Base-by-base conservation (phyloP, 169 alveolate genomes). In the Plasmodium inui region DNA sequence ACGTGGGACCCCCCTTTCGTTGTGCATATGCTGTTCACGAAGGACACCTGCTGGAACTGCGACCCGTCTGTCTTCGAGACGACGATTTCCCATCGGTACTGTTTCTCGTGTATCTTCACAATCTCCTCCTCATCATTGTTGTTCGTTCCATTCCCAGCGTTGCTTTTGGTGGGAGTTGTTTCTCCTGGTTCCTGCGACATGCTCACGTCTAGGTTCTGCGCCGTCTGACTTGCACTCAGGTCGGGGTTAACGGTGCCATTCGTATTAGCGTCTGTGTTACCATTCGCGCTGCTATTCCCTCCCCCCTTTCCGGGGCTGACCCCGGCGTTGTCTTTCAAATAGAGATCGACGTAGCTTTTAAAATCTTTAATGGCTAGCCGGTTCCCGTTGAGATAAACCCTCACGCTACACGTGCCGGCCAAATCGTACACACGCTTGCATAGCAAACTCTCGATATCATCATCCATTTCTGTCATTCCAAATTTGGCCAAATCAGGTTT, bases 1-100 rank as follows among this genome's bases (percentile, higher is more conserved):
- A 99, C 99, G 94, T 99, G 99, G 1, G 99, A 98, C 7, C 99
- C 99, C 0, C 99, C 99, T 94, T 98, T 98, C 34, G 98, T 96
- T 26, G 99, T 99, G 94, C 99, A 97, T 55, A 99, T 99, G 72
- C 99, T 97, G 96, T 99, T 99, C 73, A 99, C 99, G 95, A 99
- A 99, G 10, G 99, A 98, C 32, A 99, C 99, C 95, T 99, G 99
- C 78, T 98, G 98, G 93, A 99, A 98, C 89, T 96, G 97, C 19
- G 98, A 97, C 19, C 99, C 99, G 84, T 98, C 99, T 12, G 98
- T 83, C 32, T 93, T 95, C 53, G 98, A 92, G 22, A 97, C 96
- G 93, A 96, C 97, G 34, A 97, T 97, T 84, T 97, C 98, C 98
- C 98, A 97, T 70, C 98, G 44, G 85, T 96, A 82, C 61, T 92